These are phyloP conservation scores for Lunularia cruciata DNA, from an alignment of 225 moss, liverwort and hornwort genomes.

Conservation along the genomic window DNA sequence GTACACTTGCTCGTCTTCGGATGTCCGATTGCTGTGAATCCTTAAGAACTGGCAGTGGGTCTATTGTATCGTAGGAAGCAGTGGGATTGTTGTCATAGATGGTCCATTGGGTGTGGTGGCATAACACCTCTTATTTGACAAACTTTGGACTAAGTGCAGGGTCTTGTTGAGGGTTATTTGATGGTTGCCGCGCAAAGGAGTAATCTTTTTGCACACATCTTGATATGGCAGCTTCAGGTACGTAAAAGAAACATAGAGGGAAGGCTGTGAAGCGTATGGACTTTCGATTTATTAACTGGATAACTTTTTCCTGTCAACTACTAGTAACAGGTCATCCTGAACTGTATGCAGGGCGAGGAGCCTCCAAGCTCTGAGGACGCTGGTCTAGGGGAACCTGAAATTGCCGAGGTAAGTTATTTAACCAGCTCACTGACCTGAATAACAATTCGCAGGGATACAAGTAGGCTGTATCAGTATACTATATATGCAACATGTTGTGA, in stretches of 20 bases:
- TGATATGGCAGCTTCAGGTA: slow-evolving; percentile 95
- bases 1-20: too few species aligned
- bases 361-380: slow-evolving; percentile 66
- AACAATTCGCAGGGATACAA: too few species aligned
- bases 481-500: too few species aligned
- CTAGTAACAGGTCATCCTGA: background rate
- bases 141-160: slow-evolving; percentile 32
- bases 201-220: slow-evolving; percentile 86
- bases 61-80: too few species aligned
- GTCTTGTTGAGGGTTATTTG: slow-evolving; percentile 83
- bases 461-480: too few species aligned
- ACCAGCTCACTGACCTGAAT: too few species aligned
- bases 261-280: background rate
- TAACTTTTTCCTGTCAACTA: background rate
- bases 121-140: background rate
- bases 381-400: slow-evolving; percentile 54
- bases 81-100: too few species aligned
- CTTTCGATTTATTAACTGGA: background rate
- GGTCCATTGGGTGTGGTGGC: too few species aligned
- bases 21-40: too few species aligned
- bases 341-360: slow-evolving; percentile 62
- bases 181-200: slow-evolving; percentile 85
- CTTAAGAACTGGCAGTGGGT: too few species aligned
- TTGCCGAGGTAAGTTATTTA: slow-evolving; percentile 27
- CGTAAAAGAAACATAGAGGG: background rate